These are phyloP conservation scores for Cryptosporidium meleagridis DNA, from an alignment of 169 alveolate genomes.

Conservation along the genomic window DNA sequence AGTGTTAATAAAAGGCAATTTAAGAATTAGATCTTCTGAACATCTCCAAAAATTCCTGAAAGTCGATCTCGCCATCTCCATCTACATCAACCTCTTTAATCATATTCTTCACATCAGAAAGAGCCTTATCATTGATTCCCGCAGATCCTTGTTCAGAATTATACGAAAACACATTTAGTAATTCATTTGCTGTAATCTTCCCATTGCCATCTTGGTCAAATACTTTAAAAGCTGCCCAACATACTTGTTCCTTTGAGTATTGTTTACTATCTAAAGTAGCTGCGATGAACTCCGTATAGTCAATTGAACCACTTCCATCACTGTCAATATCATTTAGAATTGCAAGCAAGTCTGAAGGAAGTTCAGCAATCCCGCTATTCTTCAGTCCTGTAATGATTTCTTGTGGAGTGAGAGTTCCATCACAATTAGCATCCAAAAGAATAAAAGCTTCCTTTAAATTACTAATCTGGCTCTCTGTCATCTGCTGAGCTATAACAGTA, in stretches of 20 bases:
- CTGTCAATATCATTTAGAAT: slow-evolving; percentile 87
- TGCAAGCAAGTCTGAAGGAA: slow-evolving; percentile 81
- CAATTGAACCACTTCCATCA: slow-evolving; percentile 89
- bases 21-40: slow-evolving; percentile 68
- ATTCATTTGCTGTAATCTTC: slow-evolving; percentile 82
- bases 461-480: slow-evolving; percentile 79
- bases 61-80: slow-evolving; percentile 82
- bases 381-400: slow-evolving; percentile 78
- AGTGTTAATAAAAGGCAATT: neutral
- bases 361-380: slow-evolving; percentile 78
- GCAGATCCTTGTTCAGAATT: slow-evolving; percentile 74
- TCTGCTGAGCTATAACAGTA: slow-evolving; percentile 82
- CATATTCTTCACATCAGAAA: slow-evolving; percentile 68
- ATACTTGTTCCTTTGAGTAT: slow-evolving; percentile 77
- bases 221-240: slow-evolving; percentile 84
- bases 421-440: slow-evolving; percentile 79
- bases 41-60: slow-evolving; percentile 77
- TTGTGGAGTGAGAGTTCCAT: slow-evolving; percentile 79
- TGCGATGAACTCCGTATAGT: slow-evolving; percentile 86
- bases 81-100: slow-evolving; percentile 80
- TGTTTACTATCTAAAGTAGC: slow-evolving; percentile 83
- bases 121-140: slow-evolving; percentile 69
- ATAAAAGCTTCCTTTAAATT: slow-evolving; percentile 77
- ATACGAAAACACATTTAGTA: slow-evolving; percentile 80
- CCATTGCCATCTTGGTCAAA: slow-evolving; percentile 86